phyloP scores from a whole-genome alignment of 331 rosid species.

The Rhamnella rubrinervis region DNA sequence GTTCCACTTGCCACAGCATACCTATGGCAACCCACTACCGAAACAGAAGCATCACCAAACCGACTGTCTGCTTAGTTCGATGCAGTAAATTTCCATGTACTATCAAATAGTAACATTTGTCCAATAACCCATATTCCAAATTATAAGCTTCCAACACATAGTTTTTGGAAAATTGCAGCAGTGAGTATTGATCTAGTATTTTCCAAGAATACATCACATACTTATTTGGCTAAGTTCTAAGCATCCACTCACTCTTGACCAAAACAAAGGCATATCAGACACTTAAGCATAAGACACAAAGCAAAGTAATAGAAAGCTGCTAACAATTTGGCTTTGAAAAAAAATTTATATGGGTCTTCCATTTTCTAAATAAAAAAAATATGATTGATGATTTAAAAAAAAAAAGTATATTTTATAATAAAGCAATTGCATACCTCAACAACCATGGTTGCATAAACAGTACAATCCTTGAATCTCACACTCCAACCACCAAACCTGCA shows the following conservation, averaged over 20 bases:
- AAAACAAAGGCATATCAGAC: background rate
- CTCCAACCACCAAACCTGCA: slow-evolving; percentile 5
- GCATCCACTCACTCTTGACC: background rate
- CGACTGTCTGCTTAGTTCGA: too few species aligned
- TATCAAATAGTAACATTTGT: too few species aligned
- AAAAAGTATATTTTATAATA: background rate
- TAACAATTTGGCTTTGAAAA: background rate
- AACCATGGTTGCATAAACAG: slow-evolving; percentile 23
- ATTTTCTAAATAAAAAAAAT: background rate
- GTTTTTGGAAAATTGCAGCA: too few species aligned
- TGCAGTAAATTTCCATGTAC: too few species aligned
- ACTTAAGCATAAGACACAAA: background rate
- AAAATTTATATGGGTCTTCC: background rate
- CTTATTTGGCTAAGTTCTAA: too few species aligned
- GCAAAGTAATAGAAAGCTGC: background rate
- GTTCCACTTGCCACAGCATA: too few species aligned
- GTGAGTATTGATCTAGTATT: too few species aligned
- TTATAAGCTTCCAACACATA: too few species aligned
- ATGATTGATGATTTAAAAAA: background rate
- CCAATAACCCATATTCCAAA: too few species aligned
- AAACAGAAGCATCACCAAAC: too few species aligned
- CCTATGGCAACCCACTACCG: too few species aligned
- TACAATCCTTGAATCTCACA: background rate
- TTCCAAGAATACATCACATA: too few species aligned
- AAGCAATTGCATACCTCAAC: slow-evolving; percentile 24